Evolutionary conservation across 805 yeast genomes (phyloP).

Genomic region (Wickerhamomyces pijperi): DNA sequence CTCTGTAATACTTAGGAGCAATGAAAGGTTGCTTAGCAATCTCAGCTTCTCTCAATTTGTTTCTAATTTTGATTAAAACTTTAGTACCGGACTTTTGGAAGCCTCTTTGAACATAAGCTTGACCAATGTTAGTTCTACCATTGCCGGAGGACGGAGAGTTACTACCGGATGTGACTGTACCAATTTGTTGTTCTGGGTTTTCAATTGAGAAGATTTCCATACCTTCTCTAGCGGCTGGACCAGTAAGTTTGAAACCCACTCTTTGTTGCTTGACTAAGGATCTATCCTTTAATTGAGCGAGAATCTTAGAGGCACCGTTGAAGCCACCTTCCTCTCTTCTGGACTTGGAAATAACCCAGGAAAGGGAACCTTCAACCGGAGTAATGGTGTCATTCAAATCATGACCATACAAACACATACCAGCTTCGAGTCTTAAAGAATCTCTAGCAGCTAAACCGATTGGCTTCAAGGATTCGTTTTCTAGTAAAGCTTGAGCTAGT

Average conservation of each 20-base stretch:
- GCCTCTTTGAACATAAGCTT: slow-evolving; percentile 72
- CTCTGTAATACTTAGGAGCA: slow-evolving; percentile 56
- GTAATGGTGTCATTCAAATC: slow-evolving; percentile 72
- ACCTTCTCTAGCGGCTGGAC: slow-evolving; percentile 90
- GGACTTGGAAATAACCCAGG: slow-evolving; percentile 82
- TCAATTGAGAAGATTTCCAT: slow-evolving; percentile 46
- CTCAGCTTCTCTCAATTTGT: slow-evolving; percentile 64
- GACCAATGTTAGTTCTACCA: slow-evolving; percentile 74
- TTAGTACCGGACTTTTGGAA: slow-evolving; percentile 64
- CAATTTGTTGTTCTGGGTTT: slow-evolving; percentile 43
- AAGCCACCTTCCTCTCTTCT: slow-evolving; percentile 53
- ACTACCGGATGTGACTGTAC: slow-evolving; percentile 46
- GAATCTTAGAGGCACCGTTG: slow-evolving; percentile 67
- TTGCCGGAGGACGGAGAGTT: slow-evolving; percentile 52
- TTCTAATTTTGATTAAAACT: slow-evolving; percentile 69
- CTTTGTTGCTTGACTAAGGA: slow-evolving; percentile 44
- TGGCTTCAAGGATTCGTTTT: slow-evolving; percentile 52
- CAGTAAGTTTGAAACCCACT: slow-evolving; percentile 60
- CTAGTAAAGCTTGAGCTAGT: slow-evolving; percentile 50
- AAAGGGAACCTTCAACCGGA: slow-evolving; percentile 80
- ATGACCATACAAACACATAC: slow-evolving; percentile 95
- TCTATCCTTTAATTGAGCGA: slow-evolving; percentile 63
- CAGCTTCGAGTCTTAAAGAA: slow-evolving; percentile 90
- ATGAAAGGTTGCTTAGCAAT: slow-evolving; percentile 84
- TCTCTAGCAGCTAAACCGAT: slow-evolving; percentile 98